Conservation (phyloP, 2,329 filamentous ascomycete genomes). For the Colletotrichum sidae region DNA sequence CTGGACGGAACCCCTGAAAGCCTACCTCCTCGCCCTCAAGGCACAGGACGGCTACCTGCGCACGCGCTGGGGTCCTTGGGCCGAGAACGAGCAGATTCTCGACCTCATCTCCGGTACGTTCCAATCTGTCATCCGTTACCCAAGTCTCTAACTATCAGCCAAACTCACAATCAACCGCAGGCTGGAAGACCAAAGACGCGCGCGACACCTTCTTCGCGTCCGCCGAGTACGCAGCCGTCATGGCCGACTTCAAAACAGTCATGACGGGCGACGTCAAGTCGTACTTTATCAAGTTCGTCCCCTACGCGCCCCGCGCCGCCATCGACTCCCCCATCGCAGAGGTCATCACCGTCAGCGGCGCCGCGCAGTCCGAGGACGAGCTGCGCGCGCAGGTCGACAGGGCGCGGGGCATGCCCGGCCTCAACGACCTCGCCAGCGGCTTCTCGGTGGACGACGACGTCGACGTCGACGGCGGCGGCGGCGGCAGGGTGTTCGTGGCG, state of each 20-base stretch:
- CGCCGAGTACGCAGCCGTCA: slow-evolving; percentile 1
- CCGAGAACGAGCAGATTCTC: slow-evolving; percentile 26
- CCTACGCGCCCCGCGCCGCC: slow-evolving; percentile 27
- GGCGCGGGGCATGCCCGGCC: slow-evolving; percentile 12
- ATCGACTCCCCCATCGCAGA: slow-evolving; percentile 32
- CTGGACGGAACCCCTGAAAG: slow-evolving; percentile 31
- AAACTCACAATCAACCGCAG: slow-evolving; percentile 1
- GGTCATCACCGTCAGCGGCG: slow-evolving; percentile 25
- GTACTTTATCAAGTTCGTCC: slow-evolving; percentile 32
- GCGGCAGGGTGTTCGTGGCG: slow-evolving; percentile 26
- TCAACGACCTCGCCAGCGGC: slow-evolving; percentile 29
- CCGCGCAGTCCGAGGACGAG: slow-evolving; percentile 16
- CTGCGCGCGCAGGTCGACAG: slow-evolving; percentile 28
- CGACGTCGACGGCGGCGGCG: slow-evolving; percentile 2
- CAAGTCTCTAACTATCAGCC: fast-evolving
- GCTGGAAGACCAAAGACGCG: slow-evolving; percentile 30
- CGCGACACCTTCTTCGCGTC: slow-evolving; percentile 29
- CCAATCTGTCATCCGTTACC: not conserved
- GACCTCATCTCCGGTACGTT: slow-evolving; percentile 30
- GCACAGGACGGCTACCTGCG: slow-evolving; percentile 30
- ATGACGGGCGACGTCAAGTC: slow-evolving; percentile 19
- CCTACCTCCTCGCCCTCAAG: slow-evolving; percentile 30
- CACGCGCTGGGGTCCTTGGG: slow-evolving; percentile 33
- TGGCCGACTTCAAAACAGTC: slow-evolving; percentile 22
- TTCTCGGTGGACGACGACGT: slow-evolving; percentile 6